phyloP scores from a whole-genome alignment of 2,329 filamentous ascomycete genomes.

The Diaporthe ilicicola region DNA sequence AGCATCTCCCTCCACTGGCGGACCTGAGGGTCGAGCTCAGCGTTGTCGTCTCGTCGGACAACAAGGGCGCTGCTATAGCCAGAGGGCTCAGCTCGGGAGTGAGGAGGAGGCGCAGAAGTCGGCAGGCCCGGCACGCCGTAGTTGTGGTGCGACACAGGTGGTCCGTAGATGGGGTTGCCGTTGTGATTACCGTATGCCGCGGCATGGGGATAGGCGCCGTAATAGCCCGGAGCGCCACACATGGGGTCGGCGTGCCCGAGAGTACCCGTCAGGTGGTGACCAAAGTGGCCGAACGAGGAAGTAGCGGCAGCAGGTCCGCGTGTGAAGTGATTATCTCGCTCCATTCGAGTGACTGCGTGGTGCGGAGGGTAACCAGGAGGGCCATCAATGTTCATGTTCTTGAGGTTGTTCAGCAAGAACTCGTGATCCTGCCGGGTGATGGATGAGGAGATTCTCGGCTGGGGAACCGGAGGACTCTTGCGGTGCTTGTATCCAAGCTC shows the following conservation, averaged over 20 bases:
- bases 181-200: slow-evolving; percentile 13
- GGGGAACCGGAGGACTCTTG: not conserved
- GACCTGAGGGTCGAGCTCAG: slow-evolving; percentile 18
- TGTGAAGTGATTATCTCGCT: slow-evolving; percentile 10
- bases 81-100: not conserved
- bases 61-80: slow-evolving; percentile 23
- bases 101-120: not conserved
- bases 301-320: not conserved
- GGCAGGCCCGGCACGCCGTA: slow-evolving; percentile 16
- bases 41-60: slow-evolving; percentile 28
- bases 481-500: not conserved
- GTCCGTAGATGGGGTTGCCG: slow-evolving; percentile 1
- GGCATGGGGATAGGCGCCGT: slow-evolving; percentile 12
- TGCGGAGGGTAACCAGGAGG: not conserved
- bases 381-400: slow-evolving; percentile 16
- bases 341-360: not conserved
- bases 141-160: not conserved
- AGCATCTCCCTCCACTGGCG: slow-evolving; percentile 30
- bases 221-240: slow-evolving; percentile 10
- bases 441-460: slow-evolving; percentile 15
- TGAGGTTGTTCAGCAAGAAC: slow-evolving; percentile 30
- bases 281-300: slow-evolving; percentile 11
- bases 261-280: not conserved
- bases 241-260: not conserved
- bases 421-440: slow-evolving; percentile 29